phyloP scores from a whole-genome alignment of 2,329 filamentous ascomycete genomes.

The Drechmeria coniospora region DNA sequence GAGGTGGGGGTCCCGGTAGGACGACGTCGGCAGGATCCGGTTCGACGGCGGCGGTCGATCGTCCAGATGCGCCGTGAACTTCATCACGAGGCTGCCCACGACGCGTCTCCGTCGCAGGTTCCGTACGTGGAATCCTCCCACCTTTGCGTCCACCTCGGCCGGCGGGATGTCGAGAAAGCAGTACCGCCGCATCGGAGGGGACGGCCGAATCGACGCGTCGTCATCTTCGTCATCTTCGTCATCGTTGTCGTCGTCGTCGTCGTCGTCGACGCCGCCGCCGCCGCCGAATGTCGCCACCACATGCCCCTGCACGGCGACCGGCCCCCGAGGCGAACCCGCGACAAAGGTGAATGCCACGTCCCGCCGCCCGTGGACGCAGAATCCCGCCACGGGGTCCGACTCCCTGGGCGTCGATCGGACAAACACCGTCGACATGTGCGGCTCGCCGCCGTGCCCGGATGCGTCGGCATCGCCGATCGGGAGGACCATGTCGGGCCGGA shows the following conservation, averaged over 20 bases:
- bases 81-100: not conserved
- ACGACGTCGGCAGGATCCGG: not conserved
- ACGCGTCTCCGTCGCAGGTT: not conserved
- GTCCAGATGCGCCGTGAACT: not conserved
- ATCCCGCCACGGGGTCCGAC: not conserved
- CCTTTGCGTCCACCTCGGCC: not conserved
- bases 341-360: not conserved
- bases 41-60: not conserved
- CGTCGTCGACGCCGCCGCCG: not conserved
- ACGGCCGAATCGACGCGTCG: too few relatives aligned
- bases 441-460: not conserved
- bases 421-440: not conserved
- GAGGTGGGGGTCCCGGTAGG: not conserved
- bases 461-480: not conserved
- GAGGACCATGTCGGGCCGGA: constrained; percentile 1
- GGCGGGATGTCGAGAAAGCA: not conserved
- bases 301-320: not conserved
- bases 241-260: too few relatives aligned
- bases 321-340: not conserved
- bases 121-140: not conserved
- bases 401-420: not conserved
- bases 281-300: not conserved
- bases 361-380: not conserved
- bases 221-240: too few relatives aligned
- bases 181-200: not conserved